Evolutionary conservation across 2,329 filamentous ascomycete genomes (phyloP).

Genomic region (Aureobasidium sp.): DNA sequence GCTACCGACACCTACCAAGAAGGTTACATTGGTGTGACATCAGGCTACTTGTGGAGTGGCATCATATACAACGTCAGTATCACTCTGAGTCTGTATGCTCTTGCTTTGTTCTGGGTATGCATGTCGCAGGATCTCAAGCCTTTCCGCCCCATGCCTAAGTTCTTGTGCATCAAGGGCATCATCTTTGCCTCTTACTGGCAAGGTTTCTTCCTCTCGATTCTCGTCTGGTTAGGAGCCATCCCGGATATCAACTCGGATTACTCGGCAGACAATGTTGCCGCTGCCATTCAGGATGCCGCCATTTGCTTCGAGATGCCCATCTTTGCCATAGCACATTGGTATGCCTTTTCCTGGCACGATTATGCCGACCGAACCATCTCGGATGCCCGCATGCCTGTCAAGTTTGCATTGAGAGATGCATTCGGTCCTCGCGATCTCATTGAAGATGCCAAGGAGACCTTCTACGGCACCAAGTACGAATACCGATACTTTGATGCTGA

Average conservation of each 20-base stretch:
- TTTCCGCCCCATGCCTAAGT: conserved; percentile 95
- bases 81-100: conserved; percentile 82
- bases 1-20: conserved; percentile 88
- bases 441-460: conserved; percentile 92
- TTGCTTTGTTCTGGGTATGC: conserved; percentile 97
- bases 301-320: conserved; percentile 97
- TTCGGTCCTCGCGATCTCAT: conserved; percentile 87
- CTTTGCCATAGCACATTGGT: conserved; percentile 93
- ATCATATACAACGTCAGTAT: conserved; percentile 96
- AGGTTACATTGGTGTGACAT: conserved; percentile 74
- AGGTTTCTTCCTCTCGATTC: conserved; percentile 89
- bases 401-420: conserved; percentile 78
- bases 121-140: conserved; percentile 86
- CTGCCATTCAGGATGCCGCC: conserved; percentile 89
- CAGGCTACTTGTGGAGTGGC: conserved; percentile 94
- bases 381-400: conserved; percentile 82
- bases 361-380: conserved; percentile 87
- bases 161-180: conserved; percentile 94
- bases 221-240: conserved; percentile 88
- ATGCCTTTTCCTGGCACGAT: conserved; percentile 98
- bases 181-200: conserved; percentile 99
- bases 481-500: conserved; percentile 91
- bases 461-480: conserved; percentile 80
- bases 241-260: conserved; percentile 79
- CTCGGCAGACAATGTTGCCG: conserved; percentile 85